Evolutionary conservation across 2,329 filamentous ascomycete genomes (phyloP), one percentile per base, ranked within the genome.

Genomic region (Fusarium ambrosium): DNA sequence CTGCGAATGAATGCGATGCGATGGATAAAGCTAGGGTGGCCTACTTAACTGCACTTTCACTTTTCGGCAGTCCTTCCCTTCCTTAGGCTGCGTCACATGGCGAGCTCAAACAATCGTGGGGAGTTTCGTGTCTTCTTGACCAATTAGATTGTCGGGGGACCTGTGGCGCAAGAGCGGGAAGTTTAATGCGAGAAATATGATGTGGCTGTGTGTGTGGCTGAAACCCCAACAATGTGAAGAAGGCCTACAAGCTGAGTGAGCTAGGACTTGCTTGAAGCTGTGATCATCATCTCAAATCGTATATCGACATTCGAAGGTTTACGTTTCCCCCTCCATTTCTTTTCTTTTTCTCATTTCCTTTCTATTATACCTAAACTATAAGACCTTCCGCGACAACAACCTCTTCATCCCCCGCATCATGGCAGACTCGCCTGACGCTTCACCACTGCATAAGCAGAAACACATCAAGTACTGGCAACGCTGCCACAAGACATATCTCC

Each of bases 391-490:
- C 18, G 8, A 18, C 34, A 4, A 24, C 16, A 43, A 29, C n/a
- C 3, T 13, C 7, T 14, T 18, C 16, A n/a, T n/a, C 4, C 7
- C 16, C 24, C 14, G n/a, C 36, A 18, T 9, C 32, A 79, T 79
- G 77, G 65, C 75, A 24, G 66, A 73, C 14, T 60, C 71, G 18
- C 32, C 53, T 27, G 76, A 75, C 10, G 20, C 55, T 37, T 79
- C 82, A 4, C 76, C 80, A 27, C 84, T 93, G 71, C 86, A 93
- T 80, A 90, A 87, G 68, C 86, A 89, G 58, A 89, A 88, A 67
- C 97, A 99, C 82, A 87, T 97, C 81, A 94, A 93, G 81, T 99
- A 98, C 89, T 99, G 95, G 92, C 90, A 95, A 75, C 92, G 95
- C 81, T 98, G 96, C 82, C 89, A 97, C 74, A 93, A 93, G 81